Evolutionary conservation across 495 filamentous ascomycete species (phyloP).

Genomic region (Penicillium nucicola): DNA sequence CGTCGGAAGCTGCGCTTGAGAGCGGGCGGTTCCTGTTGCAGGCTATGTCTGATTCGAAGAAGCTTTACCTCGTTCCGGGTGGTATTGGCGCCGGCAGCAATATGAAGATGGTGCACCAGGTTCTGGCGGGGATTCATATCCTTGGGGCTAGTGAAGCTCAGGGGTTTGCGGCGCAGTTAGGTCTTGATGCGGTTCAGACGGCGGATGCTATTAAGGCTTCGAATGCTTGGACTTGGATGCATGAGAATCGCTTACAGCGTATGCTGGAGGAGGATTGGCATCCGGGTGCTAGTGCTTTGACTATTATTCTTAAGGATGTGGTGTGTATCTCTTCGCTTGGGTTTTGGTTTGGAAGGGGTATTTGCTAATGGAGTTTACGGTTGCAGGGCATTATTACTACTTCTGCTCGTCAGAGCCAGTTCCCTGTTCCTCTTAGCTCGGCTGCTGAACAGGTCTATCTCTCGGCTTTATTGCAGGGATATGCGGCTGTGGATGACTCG

Average conservation of each 20-base stretch:
- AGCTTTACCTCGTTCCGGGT: constrained; percentile 70
- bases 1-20: constrained; percentile 51
- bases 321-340: constrained; percentile 30
- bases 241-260: constrained; percentile 67
- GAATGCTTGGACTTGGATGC: constrained; percentile 77
- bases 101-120: constrained; percentile 85
- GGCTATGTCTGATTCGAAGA: constrained; percentile 56
- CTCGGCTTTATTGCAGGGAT: constrained; percentile 56
- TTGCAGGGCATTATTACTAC: constrained; percentile 67
- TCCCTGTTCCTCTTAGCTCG: constrained; percentile 68
- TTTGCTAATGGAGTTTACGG: constrained; percentile 2
- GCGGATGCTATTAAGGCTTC: constrained; percentile 55
- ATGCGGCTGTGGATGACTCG: constrained; percentile 65
- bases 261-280: constrained; percentile 68
- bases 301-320: constrained; percentile 79
- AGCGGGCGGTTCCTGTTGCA: constrained; percentile 58
- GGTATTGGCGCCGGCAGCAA: constrained; percentile 78
- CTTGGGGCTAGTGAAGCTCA: constrained; percentile 68
- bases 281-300: constrained; percentile 62
- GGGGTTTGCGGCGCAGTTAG: constrained; percentile 67
- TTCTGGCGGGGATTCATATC: constrained; percentile 75
- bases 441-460: constrained; percentile 70
- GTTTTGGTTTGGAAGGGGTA: too few species aligned
- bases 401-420: constrained; percentile 55
- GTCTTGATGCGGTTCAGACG: constrained; percentile 57